Percentiles rank a stretch among this genome's conserved stretches.
Evolutionary conservation across 768 basidiomycete species (phyloP).

Genomic region (Boletus subcaerulescens): DNA sequence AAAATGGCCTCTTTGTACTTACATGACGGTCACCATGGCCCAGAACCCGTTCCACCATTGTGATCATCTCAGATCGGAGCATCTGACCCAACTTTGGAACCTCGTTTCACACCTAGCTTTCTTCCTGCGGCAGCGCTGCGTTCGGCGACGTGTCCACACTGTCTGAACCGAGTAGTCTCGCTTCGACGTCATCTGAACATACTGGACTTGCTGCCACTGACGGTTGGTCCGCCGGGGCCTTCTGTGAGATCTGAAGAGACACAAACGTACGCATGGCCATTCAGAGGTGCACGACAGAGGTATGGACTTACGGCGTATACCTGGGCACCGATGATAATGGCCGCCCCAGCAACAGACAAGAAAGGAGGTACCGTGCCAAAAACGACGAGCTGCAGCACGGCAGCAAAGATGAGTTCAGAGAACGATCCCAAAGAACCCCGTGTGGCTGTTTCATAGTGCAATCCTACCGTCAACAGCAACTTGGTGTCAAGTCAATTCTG

Average conservation of each 20-base stretch:
- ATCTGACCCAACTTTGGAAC: too few relatives aligned
- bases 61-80: too few relatives aligned
- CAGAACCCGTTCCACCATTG: too few relatives aligned
- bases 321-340: conserved; percentile 51
- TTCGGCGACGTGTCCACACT: not conserved
- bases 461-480: conserved; percentile 57
- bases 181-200: not conserved
- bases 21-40: too few relatives aligned
- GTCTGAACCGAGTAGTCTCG: not conserved
- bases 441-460: conserved; percentile 64
- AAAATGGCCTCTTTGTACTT: too few relatives aligned
- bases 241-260: conserved; percentile 1
- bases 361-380: conserved; percentile 59
- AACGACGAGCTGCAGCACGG: conserved; percentile 59
- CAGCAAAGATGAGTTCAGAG: conserved; percentile 64
- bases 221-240: not conserved
- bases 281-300: not conserved
- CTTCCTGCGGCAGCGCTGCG: not conserved
- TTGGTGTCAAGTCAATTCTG: conserved; percentile 18
- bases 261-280: not conserved
- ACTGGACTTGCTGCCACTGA: not conserved
- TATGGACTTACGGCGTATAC: not conserved
- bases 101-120: not conserved
- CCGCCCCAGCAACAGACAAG: conserved; percentile 59
- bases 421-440: conserved; percentile 63